These are phyloP conservation scores for Phlebiopsis gigantea DNA, from an alignment of 768 basidiomycete species.

Conservation along the genomic window DNA sequence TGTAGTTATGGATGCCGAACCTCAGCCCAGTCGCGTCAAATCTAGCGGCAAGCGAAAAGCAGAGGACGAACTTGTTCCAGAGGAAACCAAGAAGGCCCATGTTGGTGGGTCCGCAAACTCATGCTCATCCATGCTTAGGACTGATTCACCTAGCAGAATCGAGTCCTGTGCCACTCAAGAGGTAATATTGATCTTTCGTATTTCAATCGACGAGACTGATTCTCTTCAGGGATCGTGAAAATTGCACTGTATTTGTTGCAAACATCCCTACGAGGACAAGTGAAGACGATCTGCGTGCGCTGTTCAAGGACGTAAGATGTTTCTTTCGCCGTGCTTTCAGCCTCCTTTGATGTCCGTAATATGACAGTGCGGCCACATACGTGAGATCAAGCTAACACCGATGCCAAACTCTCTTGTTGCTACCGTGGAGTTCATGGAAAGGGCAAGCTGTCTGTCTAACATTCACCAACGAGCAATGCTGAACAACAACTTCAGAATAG, in stretches of 20 bases:
- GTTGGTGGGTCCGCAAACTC: conserved; percentile 54
- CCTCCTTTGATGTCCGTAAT: neutral
- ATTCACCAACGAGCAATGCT: neutral
- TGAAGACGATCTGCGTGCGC: conserved; percentile 58
- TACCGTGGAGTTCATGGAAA: conserved; percentile 80
- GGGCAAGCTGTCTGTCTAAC: conserved; percentile 34
- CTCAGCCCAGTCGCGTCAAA: conserved; percentile 29
- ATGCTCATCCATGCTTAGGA: conserved; percentile 1
- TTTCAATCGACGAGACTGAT: neutral
- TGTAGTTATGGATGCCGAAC: conserved; percentile 39
- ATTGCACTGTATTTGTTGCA: conserved; percentile 85
- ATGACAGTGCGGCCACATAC: conserved; percentile 68
- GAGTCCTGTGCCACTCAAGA: conserved; percentile 47
- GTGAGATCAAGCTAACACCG: conserved; percentile 76
- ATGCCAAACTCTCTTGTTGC: conserved; percentile 62
- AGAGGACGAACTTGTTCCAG: conserved; percentile 39
- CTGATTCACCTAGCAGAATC: conserved; percentile 30
- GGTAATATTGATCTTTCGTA: conserved; percentile 33
- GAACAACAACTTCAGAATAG: conserved; percentile 46
- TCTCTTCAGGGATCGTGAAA: conserved; percentile 80
- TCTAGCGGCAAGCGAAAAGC: conserved; percentile 57
- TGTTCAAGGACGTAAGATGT: conserved; percentile 84
- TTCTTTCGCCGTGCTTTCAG: neutral
- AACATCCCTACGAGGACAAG: conserved; percentile 52
- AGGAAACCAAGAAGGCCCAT: conserved; percentile 55